Conservation (phyloP, 768 basidiomycete species). For the Suillus brevipes region DNA sequence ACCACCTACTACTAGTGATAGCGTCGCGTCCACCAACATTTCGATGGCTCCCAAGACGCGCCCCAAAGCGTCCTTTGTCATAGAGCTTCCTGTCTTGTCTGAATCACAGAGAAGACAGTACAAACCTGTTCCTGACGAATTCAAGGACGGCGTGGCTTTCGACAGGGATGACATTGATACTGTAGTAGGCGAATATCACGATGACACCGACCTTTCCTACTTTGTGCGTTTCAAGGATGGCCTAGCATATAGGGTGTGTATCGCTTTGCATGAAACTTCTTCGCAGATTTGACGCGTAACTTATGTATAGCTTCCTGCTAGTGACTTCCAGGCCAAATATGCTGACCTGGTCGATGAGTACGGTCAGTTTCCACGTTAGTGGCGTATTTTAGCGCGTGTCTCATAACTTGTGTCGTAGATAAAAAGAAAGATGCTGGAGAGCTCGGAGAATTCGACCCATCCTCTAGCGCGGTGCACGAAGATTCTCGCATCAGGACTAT, state of each 20-base stretch:
- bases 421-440: constrained; percentile 41
- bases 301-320: constrained; percentile 42
- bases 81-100: constrained; percentile 40
- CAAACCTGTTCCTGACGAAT: constrained; percentile 34
- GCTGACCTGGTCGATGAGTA: constrained; percentile 54
- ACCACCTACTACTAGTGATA: constrained; percentile 13
- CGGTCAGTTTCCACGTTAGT: constrained; percentile 39
- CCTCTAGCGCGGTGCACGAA: constrained; percentile 53
- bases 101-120: constrained; percentile 43
- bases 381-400: not conserved
- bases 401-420: constrained; percentile 36
- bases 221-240: constrained; percentile 61
- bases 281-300: constrained; percentile 1
- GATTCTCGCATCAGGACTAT: constrained; percentile 50
- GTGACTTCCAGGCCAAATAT: constrained; percentile 39
- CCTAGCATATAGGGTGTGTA: constrained; percentile 56
- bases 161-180: constrained; percentile 36
- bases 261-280: not conserved
- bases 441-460: constrained; percentile 60
- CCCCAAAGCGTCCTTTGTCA: constrained; percentile 27
- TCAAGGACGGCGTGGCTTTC: constrained; percentile 36
- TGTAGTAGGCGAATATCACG: constrained; percentile 58
- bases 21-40: constrained; percentile 8
- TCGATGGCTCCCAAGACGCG: constrained; percentile 14
- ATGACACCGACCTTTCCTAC: constrained; percentile 47